Conservation (phyloP, 78 protist genomes). For the Polysphondylium violaceum region DNA sequence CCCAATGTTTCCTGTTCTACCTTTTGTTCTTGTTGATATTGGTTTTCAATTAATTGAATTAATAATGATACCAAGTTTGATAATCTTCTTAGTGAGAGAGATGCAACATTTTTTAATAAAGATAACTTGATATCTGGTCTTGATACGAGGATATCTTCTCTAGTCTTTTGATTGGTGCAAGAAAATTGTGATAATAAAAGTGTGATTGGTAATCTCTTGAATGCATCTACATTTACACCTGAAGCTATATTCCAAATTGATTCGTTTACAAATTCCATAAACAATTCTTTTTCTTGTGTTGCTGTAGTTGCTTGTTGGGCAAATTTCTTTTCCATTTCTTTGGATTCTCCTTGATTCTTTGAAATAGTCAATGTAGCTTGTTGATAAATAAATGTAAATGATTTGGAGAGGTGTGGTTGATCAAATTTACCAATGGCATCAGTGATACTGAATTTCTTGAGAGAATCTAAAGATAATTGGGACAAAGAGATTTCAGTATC, state of each 20-base stretch:
- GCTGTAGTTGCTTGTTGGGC: no score
- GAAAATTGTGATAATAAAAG: slow-evolving; percentile 3
- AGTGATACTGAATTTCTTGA: no score
- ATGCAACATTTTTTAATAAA: neutral
- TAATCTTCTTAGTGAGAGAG: slow-evolving; percentile 1
- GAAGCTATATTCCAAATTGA: no score
- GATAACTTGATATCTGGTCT: neutral
- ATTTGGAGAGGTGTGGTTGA: no score
- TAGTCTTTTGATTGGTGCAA: neutral
- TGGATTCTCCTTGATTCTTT: no score
- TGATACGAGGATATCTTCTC: neutral
- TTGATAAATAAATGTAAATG: no score
- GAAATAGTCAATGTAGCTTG: no score
- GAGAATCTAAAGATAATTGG: no score
- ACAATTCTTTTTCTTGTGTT: neutral
- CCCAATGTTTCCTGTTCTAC: neutral
- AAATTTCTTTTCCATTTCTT: no score
- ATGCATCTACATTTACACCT: neutral
- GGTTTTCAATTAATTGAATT: neutral
- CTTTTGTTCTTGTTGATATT: neutral
- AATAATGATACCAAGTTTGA: neutral
- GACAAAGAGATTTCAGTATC: no score
- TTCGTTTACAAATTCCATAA: no score
- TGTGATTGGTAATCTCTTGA: slow-evolving; percentile 5
- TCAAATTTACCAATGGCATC: no score